Evolutionary conservation across 768 basidiomycete genomes (phyloP).

Genomic region (Strobilomyces confusus): DNA sequence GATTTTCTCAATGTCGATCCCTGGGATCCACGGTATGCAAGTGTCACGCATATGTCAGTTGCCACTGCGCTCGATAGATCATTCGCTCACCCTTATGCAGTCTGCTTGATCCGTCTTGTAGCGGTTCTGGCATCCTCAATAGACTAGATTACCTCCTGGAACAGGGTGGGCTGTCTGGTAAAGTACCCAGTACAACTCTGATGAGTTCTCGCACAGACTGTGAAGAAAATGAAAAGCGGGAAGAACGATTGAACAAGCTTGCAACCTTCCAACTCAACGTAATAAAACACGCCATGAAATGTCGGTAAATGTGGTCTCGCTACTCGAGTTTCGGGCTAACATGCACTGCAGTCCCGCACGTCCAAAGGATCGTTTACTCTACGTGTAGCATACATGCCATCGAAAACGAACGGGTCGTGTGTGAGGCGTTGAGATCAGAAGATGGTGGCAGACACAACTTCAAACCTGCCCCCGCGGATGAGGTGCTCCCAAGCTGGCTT

Average conservation of each 20-base stretch:
- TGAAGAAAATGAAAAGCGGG: constrained; percentile 53
- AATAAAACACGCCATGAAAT: constrained; percentile 94
- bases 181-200: constrained; percentile 1
- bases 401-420: constrained; percentile 93
- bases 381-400: constrained; percentile 92
- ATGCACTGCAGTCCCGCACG: constrained; percentile 59
- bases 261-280: constrained; percentile 86
- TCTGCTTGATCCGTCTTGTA: constrained; percentile 94
- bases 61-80: not conserved
- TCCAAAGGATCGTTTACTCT: constrained; percentile 85
- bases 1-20: constrained; percentile 88
- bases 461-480: constrained; percentile 56
- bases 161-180: constrained; percentile 45
- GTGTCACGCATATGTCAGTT: constrained; percentile 84
- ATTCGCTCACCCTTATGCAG: constrained; percentile 36
- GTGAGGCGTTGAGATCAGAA: constrained; percentile 62
- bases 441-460: constrained; percentile 64
- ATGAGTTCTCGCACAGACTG: constrained; percentile 37
- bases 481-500: constrained; percentile 79
- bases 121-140: constrained; percentile 90
- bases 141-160: constrained; percentile 82
- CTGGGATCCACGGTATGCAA: constrained; percentile 51
- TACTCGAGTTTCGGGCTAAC: constrained; percentile 6
- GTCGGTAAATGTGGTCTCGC: constrained; percentile 40
- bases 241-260: constrained; percentile 77